Evolutionary conservation across 2,329 filamentous ascomycete species (phyloP), one percentile per base, ranked within the genome.

Genomic region (Paraphaeosphaeria minitans): DNA sequence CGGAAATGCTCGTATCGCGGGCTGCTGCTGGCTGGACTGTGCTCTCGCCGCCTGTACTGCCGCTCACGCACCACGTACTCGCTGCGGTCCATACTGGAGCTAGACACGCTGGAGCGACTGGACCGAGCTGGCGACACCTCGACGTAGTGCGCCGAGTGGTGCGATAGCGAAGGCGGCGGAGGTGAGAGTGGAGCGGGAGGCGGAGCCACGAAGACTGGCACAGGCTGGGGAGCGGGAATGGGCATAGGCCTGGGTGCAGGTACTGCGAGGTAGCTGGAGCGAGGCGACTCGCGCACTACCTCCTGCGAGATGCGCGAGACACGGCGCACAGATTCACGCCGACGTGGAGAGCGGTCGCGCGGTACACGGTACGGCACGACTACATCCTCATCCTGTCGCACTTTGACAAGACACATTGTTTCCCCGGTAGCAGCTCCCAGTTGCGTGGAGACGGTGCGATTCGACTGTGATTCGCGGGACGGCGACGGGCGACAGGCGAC

Each of bases 331-430:
- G 68, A 70, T 13, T 62, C 58, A 51, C 70, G 72, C n/a, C 65
- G 68, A 1, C 67, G 67, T n/a, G 67, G 71, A 21, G 72, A 69
- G 62, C 70, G 71, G 42, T 62, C 59, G 47, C 67, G 71, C 62
- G 45, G 70, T 66, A 76, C 71, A 53, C 77, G 73, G 60, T 77
- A 76, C 6, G 75, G 74, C 33, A 79, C 75, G 31, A 78, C 71
- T 47, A 77, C 71, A 45, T 81, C 79, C 61, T 81, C 79, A 55
- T 79, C 77, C 53, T 80, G 75, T 58, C 76, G 77, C 56, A 81
- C 77, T 60, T 76, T 78, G 70, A 82, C 67, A 37, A 82, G 78
- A 69, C 80, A 82, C 80, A 82, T 82, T 45, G 62, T 82, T 47
- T 62, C 58, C 63, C 42, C 42, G 31, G 37, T n/a, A 39, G 37